Percentiles rank a stretch among this genome's conserved stretches.
phyloP scores from a whole-genome alignment of 2,329 filamentous ascomycete genomes.

The Aspergillus puulaauensis region DNA sequence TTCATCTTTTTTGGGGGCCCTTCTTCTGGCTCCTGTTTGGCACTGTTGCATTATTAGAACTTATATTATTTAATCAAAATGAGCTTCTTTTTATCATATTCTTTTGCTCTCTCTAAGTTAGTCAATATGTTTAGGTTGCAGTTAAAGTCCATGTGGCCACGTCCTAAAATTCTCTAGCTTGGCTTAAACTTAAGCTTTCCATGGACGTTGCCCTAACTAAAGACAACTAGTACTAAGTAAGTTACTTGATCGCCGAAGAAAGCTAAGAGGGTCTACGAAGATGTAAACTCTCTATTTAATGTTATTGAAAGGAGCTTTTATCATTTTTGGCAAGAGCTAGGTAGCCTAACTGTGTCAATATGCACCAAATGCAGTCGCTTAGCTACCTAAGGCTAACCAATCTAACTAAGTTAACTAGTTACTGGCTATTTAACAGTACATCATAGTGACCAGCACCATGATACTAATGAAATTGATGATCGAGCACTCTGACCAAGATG shows the following conservation, averaged over 20 bases:
- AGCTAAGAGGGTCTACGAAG: neutral
- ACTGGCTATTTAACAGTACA: neutral
- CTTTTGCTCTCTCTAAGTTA: neutral
- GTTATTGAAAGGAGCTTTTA: neutral
- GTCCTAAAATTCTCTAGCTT: neutral
- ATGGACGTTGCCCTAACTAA: too few species aligned
- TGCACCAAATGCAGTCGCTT: neutral
- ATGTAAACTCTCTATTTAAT: neutral
- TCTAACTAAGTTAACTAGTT: neutral
- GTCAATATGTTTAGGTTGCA: neutral
- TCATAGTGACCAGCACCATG: neutral
- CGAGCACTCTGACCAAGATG: neutral
- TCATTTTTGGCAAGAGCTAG: neutral
- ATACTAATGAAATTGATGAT: neutral
- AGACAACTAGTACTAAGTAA: neutral
- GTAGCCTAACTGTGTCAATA: neutral
- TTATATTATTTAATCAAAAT: slow-evolving; percentile 17
- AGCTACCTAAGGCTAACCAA: neutral
- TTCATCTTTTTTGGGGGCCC: neutral
- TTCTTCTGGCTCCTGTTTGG: neutral
- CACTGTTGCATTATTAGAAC: slow-evolving; percentile 17
- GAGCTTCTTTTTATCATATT: neutral
- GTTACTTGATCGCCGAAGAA: neutral
- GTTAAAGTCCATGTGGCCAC: neutral
- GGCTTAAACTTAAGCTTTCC: too few species aligned